Base-by-base conservation (phyloP, 352 stramenopile species). In the Globisporangium okanoganense region DNA sequence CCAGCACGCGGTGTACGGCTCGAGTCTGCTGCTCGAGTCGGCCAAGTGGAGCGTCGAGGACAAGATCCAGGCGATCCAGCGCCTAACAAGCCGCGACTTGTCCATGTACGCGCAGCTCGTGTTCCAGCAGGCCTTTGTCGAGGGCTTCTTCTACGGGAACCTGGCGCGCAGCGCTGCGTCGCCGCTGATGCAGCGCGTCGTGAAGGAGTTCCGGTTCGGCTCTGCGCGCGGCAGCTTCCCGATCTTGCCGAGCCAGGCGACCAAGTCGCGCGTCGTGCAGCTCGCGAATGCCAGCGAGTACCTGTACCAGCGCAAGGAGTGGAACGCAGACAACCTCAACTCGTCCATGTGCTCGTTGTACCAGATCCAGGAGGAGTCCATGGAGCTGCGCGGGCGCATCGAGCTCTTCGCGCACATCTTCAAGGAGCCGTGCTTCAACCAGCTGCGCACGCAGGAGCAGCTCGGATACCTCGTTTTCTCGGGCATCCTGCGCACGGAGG, bases 1-100 rank as follows among this genome's bases (percentile, higher is more conserved):
- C 75, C 85, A 97, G 64, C 92, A 97, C 62, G 90, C 87, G 0
- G 75, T 97, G 48, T 89, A 97, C 67, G 73, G 69, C 10, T 80
- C 72, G 24, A 85, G 82, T 45, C 65, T 93, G 51, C 67, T 95
- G 43, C 64, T 97, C 14, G 89, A 97, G 57, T 56, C 76, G 0
- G 73, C 72, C 4, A 85, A 78, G 53, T 97, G 83, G 82, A 91
- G 74, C 44, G 78, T 97, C 13, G 74, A 95, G 12, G 86, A 97
- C 27, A 97, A 95, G 64, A 76, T 94, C 10, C 64, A 70, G 18
- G 87, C 78, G n/a, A 76, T 94, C 20, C 64, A 88, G 40, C 63
- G 72, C 43, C 45, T 97, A 22, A 78, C 69, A 0, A 48, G 88
- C 31, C 51, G 41, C 5, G 83, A 91, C 45, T 59, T 97, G 53